Base-by-base conservation (phyloP, 768 basidiomycete genomes). In the Erythrobasidium yunnanense region DNA sequence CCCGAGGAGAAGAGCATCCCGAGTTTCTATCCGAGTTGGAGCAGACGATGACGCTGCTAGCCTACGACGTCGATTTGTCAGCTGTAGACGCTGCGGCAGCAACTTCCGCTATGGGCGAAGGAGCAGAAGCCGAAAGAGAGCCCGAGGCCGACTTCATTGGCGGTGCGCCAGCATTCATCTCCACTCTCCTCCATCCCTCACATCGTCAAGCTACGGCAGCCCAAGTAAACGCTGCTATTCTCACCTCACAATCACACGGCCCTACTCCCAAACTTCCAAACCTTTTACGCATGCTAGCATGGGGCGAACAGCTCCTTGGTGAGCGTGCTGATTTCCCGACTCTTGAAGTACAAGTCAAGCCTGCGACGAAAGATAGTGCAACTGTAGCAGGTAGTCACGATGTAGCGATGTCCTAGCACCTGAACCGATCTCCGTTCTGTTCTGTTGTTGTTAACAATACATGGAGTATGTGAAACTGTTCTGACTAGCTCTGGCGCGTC, bases 191-290 rank as follows among this genome's bases (percentile, higher is more conserved):
- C 74, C 85, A 86, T 29, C 86, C 88, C 30, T 85, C 84, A 22
- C 91, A 96, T 75, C 82, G 93, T 54, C 82, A 89, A 83, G 87
- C 87, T 78, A 93, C 92, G n/a, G 92, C 92, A 0, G 85, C 87
- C 22, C 90, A 93, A 78, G 85, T 97, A 74, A 99, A 99, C 74
- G 87, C 88, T 0, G 92, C 93, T 32, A 93, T 99, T 62, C 78
- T 99, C 74, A 88, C 91, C 73, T 87, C 86, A 73, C 79, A 90
- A 68, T 87, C 90, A 70, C 89, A 96, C 72, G 90, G 90, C 0
- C 87, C 87, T 74, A 88, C 93, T 75, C 88, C 92, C 65, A 95
- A 93, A 77, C 77, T 96, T 55, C 83, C 86, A 29, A 85, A 84
- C 18, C 74, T 96, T 74, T 77, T 96, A 76, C 84, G 87, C 77